Evolutionary conservation across 169 alveolate genomes (phyloP).

Genomic region (Plasmodium fragile): DNA sequence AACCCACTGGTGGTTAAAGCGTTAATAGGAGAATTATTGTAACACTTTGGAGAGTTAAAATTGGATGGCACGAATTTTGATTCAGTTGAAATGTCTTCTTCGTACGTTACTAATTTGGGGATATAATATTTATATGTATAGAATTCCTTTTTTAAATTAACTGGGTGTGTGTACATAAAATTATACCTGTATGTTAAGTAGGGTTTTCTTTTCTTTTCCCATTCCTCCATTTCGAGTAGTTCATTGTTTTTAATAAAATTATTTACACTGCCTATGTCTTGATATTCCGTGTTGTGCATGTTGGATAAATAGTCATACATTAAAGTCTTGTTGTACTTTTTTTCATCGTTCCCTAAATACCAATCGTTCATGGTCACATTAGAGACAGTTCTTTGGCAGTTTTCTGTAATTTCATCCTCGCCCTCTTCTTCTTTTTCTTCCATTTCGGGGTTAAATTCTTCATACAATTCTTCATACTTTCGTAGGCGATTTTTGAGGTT

Average conservation of each 20-base stretch:
- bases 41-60: constrained; percentile 54
- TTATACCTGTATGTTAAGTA: constrained; percentile 65
- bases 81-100: constrained; percentile 76
- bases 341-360: constrained; percentile 33
- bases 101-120: constrained; percentile 70
- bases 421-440: constrained; percentile 12
- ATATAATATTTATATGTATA: constrained; percentile 51
- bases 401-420: constrained; percentile 9
- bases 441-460: constrained; percentile 45
- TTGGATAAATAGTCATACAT: constrained; percentile 64
- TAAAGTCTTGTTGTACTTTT: constrained; percentile 45
- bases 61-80: constrained; percentile 53
- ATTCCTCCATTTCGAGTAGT: constrained; percentile 44
- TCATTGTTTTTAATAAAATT: constrained; percentile 72
- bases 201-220: constrained; percentile 20
- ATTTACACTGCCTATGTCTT: constrained; percentile 38
- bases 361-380: constrained; percentile 33
- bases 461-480: constrained; percentile 65
- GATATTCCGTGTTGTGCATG: constrained; percentile 65
- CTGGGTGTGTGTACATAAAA: constrained; percentile 42
- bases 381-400: neutral
- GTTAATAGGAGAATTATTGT: constrained; percentile 60
- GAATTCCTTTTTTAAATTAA: neutral
- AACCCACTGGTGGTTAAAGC: constrained; percentile 67
- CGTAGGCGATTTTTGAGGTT: constrained; percentile 15